A percentile compares a stretch with the other conserved stretches of the same genome.
Conservation (phyloP, 176 grass and related monocot species). For the Bolboschoenus planiculmis region DNA sequence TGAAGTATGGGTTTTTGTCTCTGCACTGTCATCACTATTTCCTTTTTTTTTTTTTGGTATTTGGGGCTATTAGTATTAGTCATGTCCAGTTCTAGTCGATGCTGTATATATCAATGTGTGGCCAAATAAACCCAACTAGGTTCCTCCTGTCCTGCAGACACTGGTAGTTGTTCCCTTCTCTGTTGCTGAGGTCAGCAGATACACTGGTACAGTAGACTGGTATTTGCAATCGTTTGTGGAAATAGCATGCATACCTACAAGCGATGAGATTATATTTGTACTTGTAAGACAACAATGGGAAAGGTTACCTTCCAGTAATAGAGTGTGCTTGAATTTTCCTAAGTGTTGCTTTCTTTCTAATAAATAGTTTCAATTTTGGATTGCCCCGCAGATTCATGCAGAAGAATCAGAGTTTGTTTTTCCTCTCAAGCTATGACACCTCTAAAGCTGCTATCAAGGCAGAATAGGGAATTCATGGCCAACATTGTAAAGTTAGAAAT, state of each 20-base stretch:
- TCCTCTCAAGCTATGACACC: slow-evolving; percentile 48
- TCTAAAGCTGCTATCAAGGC: slow-evolving; percentile 29
- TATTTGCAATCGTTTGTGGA: not conserved
- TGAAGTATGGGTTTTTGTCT: slow-evolving; percentile 54
- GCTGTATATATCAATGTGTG: not conserved
- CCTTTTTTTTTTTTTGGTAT: slow-evolving; percentile 3
- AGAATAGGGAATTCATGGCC: slow-evolving; percentile 16
- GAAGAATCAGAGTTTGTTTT: slow-evolving; percentile 77
- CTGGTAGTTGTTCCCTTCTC: not conserved
- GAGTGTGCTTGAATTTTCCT: not conserved
- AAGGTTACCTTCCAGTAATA: not conserved
- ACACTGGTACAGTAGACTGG: not conserved
- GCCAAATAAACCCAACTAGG: not conserved
- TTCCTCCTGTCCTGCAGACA: not conserved
- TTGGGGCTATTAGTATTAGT: not conserved
- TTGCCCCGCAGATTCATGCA: slow-evolving; percentile 66
- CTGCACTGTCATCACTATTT: slow-evolving; percentile 7
- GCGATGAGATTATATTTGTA: not conserved
- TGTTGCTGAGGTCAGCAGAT: not conserved
- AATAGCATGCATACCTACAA: not conserved
- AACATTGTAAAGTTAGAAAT: slow-evolving; percentile 10
- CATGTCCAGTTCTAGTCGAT: not conserved
- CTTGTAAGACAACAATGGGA: not conserved
- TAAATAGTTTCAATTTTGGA: not conserved
- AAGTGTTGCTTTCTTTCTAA: not conserved